Conservation (phyloP, 2,329 filamentous ascomycete species). For the Phyllosticta citribraziliensis region DNA sequence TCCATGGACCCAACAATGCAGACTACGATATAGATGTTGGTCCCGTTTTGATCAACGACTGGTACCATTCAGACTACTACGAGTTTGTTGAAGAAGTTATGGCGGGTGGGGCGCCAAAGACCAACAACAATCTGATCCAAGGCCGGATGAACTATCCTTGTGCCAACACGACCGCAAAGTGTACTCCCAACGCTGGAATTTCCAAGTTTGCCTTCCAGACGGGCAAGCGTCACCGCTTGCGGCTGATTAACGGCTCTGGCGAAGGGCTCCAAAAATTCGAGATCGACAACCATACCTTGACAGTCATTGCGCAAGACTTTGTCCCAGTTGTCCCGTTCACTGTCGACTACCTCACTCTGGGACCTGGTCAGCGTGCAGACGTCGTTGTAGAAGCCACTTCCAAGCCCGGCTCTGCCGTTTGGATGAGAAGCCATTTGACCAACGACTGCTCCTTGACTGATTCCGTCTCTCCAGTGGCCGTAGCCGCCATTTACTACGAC, state of each 20-base stretch:
- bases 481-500: slow-evolving; percentile 58
- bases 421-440: slow-evolving; percentile 24
- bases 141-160: slow-evolving; percentile 22
- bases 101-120: neutral
- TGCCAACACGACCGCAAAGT: slow-evolving; percentile 15
- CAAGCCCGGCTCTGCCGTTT: slow-evolving; percentile 20
- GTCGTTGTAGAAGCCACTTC: slow-evolving; percentile 26
- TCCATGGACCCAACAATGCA: slow-evolving; percentile 17
- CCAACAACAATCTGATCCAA: slow-evolving; percentile 20
- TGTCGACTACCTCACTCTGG: slow-evolving; percentile 29
- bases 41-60: slow-evolving; percentile 16
- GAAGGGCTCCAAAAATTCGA: slow-evolving; percentile 32
- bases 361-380: slow-evolving; percentile 30
- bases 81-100: neutral
- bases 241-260: slow-evolving; percentile 34
- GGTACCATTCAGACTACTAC: slow-evolving; percentile 35
- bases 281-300: slow-evolving; percentile 35
- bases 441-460: neutral
- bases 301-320: slow-evolving; percentile 34
- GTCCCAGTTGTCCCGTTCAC: slow-evolving; percentile 33
- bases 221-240: slow-evolving; percentile 32
- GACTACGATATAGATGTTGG: slow-evolving; percentile 21
- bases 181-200: slow-evolving; percentile 16
- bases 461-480: neutral
- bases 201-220: slow-evolving; percentile 29